Evolutionary conservation across 805 yeast genomes (phyloP).

Genomic region (Metschnikowia lachancei): DNA sequence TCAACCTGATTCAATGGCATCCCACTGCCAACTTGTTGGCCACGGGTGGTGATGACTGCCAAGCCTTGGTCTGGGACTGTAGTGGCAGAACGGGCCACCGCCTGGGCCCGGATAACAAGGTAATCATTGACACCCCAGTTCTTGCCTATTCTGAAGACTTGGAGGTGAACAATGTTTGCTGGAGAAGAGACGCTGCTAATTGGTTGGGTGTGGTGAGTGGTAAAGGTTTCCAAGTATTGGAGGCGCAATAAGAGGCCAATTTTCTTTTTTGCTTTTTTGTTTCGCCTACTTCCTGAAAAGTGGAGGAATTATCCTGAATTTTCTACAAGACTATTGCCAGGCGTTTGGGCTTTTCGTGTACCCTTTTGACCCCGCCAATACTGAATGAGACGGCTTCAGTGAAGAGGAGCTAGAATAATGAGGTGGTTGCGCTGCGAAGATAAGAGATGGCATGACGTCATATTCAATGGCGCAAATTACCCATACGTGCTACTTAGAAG

Average conservation of each 20-base stretch:
- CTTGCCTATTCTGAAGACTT: constrained; percentile 58
- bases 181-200: constrained; percentile 65
- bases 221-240: constrained; percentile 65
- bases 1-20: constrained; percentile 82
- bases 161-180: constrained; percentile 75
- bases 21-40: constrained; percentile 64
- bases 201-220: constrained; percentile 81
- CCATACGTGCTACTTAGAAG: too few species aligned
- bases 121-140: constrained; percentile 33
- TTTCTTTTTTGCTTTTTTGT: not conserved
- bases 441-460: too few species aligned
- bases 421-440: too few species aligned
- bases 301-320: too few species aligned
- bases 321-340: too few species aligned
- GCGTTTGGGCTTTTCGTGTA: too few species aligned
- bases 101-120: constrained; percentile 13
- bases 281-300: not conserved
- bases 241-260: constrained; percentile 8
- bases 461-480: too few species aligned
- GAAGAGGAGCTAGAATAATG: too few species aligned
- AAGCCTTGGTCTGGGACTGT: constrained; percentile 68
- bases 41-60: constrained; percentile 72
- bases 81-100: constrained; percentile 22
- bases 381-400: too few species aligned
- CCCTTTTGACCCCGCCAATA: too few species aligned